Conservation (phyloP, 345 rosid genomes). For the Lagerstroemia speciosa region DNA sequence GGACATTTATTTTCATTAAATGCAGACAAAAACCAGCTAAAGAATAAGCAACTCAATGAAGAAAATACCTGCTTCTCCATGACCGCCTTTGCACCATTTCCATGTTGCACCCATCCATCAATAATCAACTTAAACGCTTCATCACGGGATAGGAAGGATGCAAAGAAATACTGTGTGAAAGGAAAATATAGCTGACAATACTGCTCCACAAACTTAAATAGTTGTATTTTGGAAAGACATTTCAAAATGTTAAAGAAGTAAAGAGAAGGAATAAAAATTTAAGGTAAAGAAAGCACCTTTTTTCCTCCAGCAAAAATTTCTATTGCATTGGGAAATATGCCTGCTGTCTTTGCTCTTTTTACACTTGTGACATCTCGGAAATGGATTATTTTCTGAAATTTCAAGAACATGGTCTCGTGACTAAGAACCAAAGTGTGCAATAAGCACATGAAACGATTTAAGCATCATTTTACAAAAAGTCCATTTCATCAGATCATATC, state of each 20-base stretch:
- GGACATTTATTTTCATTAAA: background rate
- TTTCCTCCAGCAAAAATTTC: conserved; percentile 75
- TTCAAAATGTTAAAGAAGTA: background rate
- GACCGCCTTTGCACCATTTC: conserved; percentile 17
- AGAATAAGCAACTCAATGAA: background rate
- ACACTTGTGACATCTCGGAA: conserved; percentile 63
- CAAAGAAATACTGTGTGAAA: conserved; percentile 58
- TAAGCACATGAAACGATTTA: background rate
- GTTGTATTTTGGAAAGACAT: background rate
- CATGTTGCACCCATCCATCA: conserved; percentile 50
- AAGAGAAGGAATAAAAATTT: background rate
- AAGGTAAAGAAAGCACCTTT: conserved; percentile 42
- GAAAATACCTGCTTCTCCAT: conserved; percentile 45
- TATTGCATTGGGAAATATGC: conserved; percentile 89
- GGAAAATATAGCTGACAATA: conserved; percentile 16
- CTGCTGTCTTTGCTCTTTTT: conserved; percentile 89
- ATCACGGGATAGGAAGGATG: conserved; percentile 64
- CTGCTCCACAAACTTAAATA: conserved; percentile 9
- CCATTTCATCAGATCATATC: background rate
- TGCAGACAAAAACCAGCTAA: background rate
- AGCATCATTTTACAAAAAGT: background rate
- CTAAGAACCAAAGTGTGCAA: background rate
- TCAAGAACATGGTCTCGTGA: background rate
- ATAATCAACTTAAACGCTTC: conserved; percentile 55
- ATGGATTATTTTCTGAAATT: conserved; percentile 62